A percentile compares a stretch with the other conserved stretches of the same genome.
Evolutionary conservation across 805 yeast genomes (phyloP).

Genomic region (Wickerhamomyces chaumierensis): DNA sequence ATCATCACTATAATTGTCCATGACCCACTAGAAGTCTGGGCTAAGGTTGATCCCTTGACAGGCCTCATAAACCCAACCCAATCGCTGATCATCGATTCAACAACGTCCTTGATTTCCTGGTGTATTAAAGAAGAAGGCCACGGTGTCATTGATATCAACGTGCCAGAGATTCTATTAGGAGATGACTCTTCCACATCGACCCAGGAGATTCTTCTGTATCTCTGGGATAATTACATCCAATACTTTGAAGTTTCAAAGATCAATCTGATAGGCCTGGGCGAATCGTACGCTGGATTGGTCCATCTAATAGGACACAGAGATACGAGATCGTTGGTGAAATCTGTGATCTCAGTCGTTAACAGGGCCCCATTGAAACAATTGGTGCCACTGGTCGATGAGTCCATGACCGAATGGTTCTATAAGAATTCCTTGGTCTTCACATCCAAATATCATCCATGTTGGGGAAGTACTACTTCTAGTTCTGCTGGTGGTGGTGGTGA

Average conservation of each 20-base stretch:
- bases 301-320: slow-evolving; percentile 81
- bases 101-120: slow-evolving; percentile 64
- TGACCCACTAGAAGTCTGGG: slow-evolving; percentile 92
- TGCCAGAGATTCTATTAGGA: slow-evolving; percentile 39
- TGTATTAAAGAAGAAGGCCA: slow-evolving; percentile 39
- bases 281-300: slow-evolving; percentile 76
- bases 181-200: slow-evolving; percentile 48
- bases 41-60: slow-evolving; percentile 64
- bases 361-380: slow-evolving; percentile 63
- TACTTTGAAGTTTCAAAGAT: slow-evolving; percentile 63
- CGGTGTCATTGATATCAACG: slow-evolving; percentile 76
- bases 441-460: slow-evolving; percentile 61
- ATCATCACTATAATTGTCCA: slow-evolving; percentile 65
- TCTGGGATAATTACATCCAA: slow-evolving; percentile 87
- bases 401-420: slow-evolving; percentile 85
- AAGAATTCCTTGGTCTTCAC: slow-evolving; percentile 78
- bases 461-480: slow-evolving; percentile 48
- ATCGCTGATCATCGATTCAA: slow-evolving; percentile 67
- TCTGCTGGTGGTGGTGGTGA: slow-evolving; percentile 9
- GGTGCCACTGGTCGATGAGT: slow-evolving; percentile 82
- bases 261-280: slow-evolving; percentile 82
- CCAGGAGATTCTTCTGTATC: slow-evolving; percentile 64
- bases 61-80: slow-evolving; percentile 69
- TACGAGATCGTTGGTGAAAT: slow-evolving; percentile 51
- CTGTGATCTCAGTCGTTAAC: slow-evolving; percentile 61